These are phyloP conservation scores for Trichosanthes cucumerina DNA, from an alignment of 306 rosid genomes.

Conservation along the genomic window DNA sequence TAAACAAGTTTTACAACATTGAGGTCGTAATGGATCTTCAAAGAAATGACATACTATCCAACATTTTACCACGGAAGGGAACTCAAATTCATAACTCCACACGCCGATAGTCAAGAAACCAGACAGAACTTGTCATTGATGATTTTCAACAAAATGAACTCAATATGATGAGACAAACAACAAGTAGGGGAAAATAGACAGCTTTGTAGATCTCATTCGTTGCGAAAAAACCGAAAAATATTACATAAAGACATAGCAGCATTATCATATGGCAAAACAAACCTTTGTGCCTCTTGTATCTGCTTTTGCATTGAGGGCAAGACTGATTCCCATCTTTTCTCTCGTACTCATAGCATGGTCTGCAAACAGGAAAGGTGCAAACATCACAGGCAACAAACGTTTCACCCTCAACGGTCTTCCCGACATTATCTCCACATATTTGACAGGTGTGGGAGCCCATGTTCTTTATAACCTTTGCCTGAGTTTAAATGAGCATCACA, in stretches of 20 bases:
- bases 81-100: background rate
- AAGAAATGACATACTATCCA: background rate
- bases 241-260: background rate
- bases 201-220: background rate
- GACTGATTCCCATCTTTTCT: slow-evolving; percentile 96
- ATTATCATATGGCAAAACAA: background rate
- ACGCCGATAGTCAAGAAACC: background rate
- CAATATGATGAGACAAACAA: background rate
- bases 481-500: slow-evolving; percentile 10
- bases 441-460: slow-evolving; percentile 66
- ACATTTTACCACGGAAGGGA: background rate
- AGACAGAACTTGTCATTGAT: background rate
- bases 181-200: background rate
- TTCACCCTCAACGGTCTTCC: slow-evolving; percentile 53
- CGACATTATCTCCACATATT: slow-evolving; percentile 85
- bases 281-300: slow-evolving; percentile 85
- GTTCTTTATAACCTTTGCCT: slow-evolving; percentile 48
- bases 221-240: background rate
- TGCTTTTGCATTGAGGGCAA: slow-evolving; percentile 92
- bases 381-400: slow-evolving; percentile 67
- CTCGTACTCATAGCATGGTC: slow-evolving; percentile 93
- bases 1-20: background rate
- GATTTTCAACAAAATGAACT: background rate
- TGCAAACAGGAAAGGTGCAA: slow-evolving; percentile 87
- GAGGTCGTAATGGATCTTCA: background rate